Evolutionary conservation across 345 rosid species (phyloP).

Genomic region (Euphorbia pulcherrima): DNA sequence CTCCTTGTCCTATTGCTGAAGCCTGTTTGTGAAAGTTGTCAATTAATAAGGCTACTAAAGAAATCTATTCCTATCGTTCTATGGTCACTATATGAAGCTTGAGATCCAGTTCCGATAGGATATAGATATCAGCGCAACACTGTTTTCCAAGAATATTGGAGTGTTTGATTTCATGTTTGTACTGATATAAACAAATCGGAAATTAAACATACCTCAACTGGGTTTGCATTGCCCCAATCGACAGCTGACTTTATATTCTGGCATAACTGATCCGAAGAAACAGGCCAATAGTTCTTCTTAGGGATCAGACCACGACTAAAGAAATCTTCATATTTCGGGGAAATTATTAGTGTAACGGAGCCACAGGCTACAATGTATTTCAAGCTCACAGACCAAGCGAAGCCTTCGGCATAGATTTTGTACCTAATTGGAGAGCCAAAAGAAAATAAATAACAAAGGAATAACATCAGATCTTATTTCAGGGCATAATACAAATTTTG

Average conservation of each 20-base stretch:
- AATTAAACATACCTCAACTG: constrained; percentile 43
- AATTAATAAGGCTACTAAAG: not conserved
- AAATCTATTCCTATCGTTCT: too few relatives aligned
- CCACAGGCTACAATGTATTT: constrained; percentile 88
- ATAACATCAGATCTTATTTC: not conserved
- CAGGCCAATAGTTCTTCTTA: constrained; percentile 69
- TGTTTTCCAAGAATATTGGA: not conserved
- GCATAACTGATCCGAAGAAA: constrained; percentile 59
- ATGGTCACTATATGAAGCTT: not conserved
- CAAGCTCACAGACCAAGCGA: constrained; percentile 93
- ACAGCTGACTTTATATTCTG: constrained; percentile 67
- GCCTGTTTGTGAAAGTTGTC: constrained; percentile 44
- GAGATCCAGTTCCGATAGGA: not conserved
- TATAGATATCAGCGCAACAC: not conserved
- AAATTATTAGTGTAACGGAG: constrained; percentile 65
- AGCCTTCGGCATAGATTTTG: constrained; percentile 95
- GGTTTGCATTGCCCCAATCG: constrained; percentile 79
- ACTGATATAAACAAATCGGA: not conserved
- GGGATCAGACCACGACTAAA: constrained; percentile 81
- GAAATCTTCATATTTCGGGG: constrained; percentile 85
- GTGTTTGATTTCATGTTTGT: not conserved
- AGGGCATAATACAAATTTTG: not conserved
- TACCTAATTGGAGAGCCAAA: constrained; percentile 41
- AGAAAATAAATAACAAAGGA: not conserved
- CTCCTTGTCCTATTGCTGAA: constrained; percentile 61